A percentile compares a stretch with the other conserved stretches of the same genome.
Evolutionary conservation across 2,329 filamentous ascomycete genomes (phyloP).

Genomic region (Claviceps capensis): DNA sequence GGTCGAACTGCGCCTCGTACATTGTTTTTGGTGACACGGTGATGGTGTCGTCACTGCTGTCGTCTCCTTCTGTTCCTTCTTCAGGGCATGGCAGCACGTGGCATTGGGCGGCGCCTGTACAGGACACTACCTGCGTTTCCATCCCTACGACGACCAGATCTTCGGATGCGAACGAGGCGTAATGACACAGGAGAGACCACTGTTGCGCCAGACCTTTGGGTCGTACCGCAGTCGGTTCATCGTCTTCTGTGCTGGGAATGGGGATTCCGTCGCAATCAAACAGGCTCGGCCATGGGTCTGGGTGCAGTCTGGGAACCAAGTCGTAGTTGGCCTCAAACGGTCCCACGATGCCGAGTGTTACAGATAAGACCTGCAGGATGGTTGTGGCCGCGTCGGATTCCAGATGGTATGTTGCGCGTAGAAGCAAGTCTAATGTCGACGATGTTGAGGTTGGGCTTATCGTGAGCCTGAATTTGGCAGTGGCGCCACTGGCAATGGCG

Average conservation of each 20-base stretch:
- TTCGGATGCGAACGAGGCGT: slow-evolving; percentile 65
- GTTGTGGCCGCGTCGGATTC: slow-evolving; percentile 67
- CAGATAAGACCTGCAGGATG: slow-evolving; percentile 57
- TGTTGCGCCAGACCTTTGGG: slow-evolving; percentile 58
- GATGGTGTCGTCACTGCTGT: slow-evolving; percentile 23
- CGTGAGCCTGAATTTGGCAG: slow-evolving; percentile 29
- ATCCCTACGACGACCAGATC: slow-evolving; percentile 51
- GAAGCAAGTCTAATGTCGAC: slow-evolving; percentile 50
- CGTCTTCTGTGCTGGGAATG: slow-evolving; percentile 22
- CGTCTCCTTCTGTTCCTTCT: slow-evolving; percentile 6
- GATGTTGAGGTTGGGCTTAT: slow-evolving; percentile 37
- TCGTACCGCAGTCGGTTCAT: slow-evolving; percentile 8
- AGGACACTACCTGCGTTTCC: slow-evolving; percentile 44
- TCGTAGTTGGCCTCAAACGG: slow-evolving; percentile 92
- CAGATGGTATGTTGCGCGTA: slow-evolving; percentile 67
- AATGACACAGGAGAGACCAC: slow-evolving; percentile 64
- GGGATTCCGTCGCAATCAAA: slow-evolving; percentile 49
- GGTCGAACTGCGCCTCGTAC: slow-evolving; percentile 56
- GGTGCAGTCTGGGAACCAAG: slow-evolving; percentile 64
- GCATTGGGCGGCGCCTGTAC: slow-evolving; percentile 50
- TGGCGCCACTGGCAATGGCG: slow-evolving; percentile 31
- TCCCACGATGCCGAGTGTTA: slow-evolving; percentile 59
- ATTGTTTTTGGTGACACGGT: slow-evolving; percentile 52
- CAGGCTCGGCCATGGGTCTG: slow-evolving; percentile 73
- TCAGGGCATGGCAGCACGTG: slow-evolving; percentile 26